Base-by-base conservation (phyloP, 169 alveolate species). In the Plasmodium malariae region DNA sequence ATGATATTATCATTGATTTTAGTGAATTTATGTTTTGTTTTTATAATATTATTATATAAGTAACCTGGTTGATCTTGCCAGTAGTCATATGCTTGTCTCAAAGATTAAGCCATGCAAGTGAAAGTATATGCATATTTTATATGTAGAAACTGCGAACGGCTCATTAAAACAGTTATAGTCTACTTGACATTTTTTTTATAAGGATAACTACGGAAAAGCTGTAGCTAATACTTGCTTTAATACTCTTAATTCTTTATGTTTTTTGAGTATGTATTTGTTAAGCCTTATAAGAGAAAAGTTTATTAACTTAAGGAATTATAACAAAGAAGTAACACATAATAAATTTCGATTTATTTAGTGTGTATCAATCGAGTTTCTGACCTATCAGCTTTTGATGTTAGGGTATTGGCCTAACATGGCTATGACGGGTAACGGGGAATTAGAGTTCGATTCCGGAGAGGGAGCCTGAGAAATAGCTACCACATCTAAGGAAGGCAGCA, bases 51-150 rank as follows among this genome's bases (percentile, higher is more conserved):
- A n/a, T n/a, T n/a, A n/a, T n/a, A n/a, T n/a, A n/a, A 95, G 96
- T 93, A 95, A 96, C 97, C 98, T 97, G 99, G 98, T 97, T 97
- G 98, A 97, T 97, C 98, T 98, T 96, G 98, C 99, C 98, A 97
- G 98, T 96, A 97, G 96, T 97, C 98, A 96, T 95, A 96, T 95
- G 98, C 98, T 97, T 97, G 98, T 97, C 98, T 96, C 97, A 96
- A 96, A 95, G 97, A 94, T 93, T 95, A 96, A 95, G 97, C 97
- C 98, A 96, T 95, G 99, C 99, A 97, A 96, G 98, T 97, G 98
- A 96, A 96, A 88, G 95, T 87, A 91, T 72, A 92, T 76, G 87
- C 92, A 65, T 80, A 67, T 62, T 60, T 87, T 55, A 83, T 73
- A 91, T 88, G 89, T 74, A 67, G 94, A 92, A 88, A 93, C 96